Base-by-base conservation (phyloP, 1,284 basidiomycete species). In the Omphalotus olearius region DNA sequence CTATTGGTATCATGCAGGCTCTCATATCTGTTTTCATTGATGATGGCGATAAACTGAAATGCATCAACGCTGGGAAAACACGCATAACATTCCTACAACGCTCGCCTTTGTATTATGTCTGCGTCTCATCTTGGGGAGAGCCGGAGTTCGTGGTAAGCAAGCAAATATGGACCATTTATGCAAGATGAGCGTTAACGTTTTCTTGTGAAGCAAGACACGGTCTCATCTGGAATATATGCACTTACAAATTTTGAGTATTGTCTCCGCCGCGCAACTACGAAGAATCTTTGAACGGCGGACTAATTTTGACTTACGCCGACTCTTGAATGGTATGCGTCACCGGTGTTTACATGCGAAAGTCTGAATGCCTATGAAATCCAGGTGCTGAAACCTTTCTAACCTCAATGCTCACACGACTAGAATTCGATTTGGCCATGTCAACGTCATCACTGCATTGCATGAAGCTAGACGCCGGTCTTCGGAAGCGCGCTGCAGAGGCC, bases 161-260 rank as follows among this genome's bases (percentile, higher is more conserved):
- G 26, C 5, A 33, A 16, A 1, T 26, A 20, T 33, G n/a, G 13
- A 16, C 26, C 13, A 4, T 37, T 46, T 40, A 33, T 47, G 37
- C 35, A n/a, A 26, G 18, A 33, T 9, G 13, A 33, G 7, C 10
- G 38, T 43, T 33, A 51, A 46, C n/a, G 50, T 33, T 45, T 62
- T 55, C 65, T 70, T 66, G 69, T 73, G 70, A 84, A 79, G 79
- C 57, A 82, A 97, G 94, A 86, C 91, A 57, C 83, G 94, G 44
- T 82, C 85, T 43, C 96, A 98, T 72, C 80, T 99, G 57, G 95
- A 98, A 66, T 95, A 96, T 67, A 76, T 99, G 7, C 88, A 99
- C 65, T 73, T 96, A 3, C 94, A 97, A 68, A 90, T 98, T 46
- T 69, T 98, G 44, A 94, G 91, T 57, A 84, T 98, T 23, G 83